Base-by-base conservation (phyloP, 192 early-diverging fungal genomes). In the Helicostylum pulchrum region DNA sequence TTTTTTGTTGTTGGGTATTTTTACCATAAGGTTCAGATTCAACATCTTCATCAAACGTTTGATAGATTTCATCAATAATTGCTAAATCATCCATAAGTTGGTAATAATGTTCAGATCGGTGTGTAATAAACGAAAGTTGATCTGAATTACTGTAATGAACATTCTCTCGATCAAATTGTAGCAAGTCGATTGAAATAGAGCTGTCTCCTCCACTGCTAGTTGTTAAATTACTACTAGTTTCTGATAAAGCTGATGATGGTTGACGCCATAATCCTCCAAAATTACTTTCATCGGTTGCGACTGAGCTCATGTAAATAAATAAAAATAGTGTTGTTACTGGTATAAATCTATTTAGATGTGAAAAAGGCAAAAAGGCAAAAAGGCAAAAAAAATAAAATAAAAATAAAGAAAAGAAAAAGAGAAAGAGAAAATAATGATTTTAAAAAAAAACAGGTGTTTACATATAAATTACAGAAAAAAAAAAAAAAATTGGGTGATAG, bases 31-130 rank as follows among this genome's bases (percentile, higher is more conserved):
- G 45, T 36, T 45, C 43, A 8, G 43, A 47, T 31, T 61, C 59
- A 31, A 17, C 20, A 3, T 62, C 61, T 26, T 30, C 47, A 0
- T 49, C 61, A 51, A 51, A 62, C 21, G 26, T 39, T 12, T 62
- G 45, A 12, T 51, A 62, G 12, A 62, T 36, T n/a, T 62, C 61
- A 50, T 62, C 61, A 50, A 62, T 62, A 43, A 62, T 62, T 4
- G 61, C 45, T 6, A 62, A 42, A 42, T 62, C 61, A 36, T 51
- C 48, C 47, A 62, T 50, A 1, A 62, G 48, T 14, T 62, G 61
- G 14, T 32, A 21, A 20, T 50, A 62, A 20, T 34, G 54, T 19
- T 34, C 34, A 8, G 54, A 56, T 39, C 54, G 54, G 32, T 56
- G 7, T 4, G 31, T 56, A 8, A 56, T n/a, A 17, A 39, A 56